Percentiles rank a stretch among this genome's conserved stretches.
Evolutionary conservation across 2,329 filamentous ascomycete species (phyloP).

Genomic region (Teratosphaeriaceae sp.): DNA sequence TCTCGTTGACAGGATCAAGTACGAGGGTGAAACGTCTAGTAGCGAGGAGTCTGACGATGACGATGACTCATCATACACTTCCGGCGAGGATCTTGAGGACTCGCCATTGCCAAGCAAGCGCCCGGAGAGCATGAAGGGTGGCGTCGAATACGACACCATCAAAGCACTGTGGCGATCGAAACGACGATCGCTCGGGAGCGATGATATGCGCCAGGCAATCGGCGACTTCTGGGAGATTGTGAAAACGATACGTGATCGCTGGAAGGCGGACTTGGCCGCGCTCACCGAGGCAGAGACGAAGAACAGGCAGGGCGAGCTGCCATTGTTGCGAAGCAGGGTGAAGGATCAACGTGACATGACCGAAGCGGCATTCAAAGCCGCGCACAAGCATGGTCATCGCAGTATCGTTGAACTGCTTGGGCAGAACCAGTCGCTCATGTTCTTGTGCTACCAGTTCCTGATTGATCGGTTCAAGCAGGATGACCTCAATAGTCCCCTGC

Average conservation of each 20-base stretch:
- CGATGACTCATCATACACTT: constrained; percentile 47
- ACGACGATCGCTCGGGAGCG: constrained; percentile 42
- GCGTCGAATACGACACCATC: constrained; percentile 52
- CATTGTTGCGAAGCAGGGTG: constrained; percentile 50
- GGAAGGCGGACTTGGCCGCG: constrained; percentile 52
- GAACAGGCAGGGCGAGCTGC: constrained; percentile 48
- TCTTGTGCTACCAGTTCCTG: constrained; percentile 43
- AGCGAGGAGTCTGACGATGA: constrained; percentile 39
- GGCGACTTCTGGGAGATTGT: constrained; percentile 54
- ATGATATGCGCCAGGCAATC: constrained; percentile 49
- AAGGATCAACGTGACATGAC: constrained; percentile 52
- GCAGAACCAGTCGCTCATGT: constrained; percentile 34
- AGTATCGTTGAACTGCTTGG: constrained; percentile 36
- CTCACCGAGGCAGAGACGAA: constrained; percentile 53
- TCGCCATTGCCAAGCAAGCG: constrained; percentile 49
- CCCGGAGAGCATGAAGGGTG: constrained; percentile 45
- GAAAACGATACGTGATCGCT: constrained; percentile 53
- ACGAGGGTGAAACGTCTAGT: constrained; percentile 37
- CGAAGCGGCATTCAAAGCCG: constrained; percentile 43
- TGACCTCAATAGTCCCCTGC: constrained; percentile 38
- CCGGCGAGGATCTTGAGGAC: constrained; percentile 47
- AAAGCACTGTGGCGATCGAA: constrained; percentile 55
- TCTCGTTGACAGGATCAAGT: constrained; percentile 22
- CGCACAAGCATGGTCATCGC: constrained; percentile 41
- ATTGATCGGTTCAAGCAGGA: constrained; percentile 41